Evolutionary conservation across 345 rosid genomes (phyloP).

Genomic region (Nasturtium officinale): DNA sequence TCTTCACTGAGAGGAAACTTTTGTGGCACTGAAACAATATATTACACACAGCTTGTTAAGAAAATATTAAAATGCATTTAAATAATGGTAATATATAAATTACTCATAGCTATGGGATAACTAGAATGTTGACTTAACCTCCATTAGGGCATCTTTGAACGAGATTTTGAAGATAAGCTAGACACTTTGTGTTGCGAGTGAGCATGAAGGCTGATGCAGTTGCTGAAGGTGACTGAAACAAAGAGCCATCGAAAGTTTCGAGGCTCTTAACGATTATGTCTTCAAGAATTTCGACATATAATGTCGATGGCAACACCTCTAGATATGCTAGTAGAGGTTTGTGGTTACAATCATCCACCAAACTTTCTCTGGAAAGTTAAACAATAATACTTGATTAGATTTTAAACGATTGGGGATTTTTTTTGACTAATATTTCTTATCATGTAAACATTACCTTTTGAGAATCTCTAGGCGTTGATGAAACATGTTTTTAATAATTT

Average conservation of each 20-base stretch:
- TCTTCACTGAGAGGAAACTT: slow-evolving; percentile 58
- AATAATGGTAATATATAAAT: neutral
- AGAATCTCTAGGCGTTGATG: slow-evolving; percentile 46
- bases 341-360: slow-evolving; percentile 33
- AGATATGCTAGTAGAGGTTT: slow-evolving; percentile 52
- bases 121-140: slow-evolving; percentile 40
- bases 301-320: slow-evolving; percentile 48
- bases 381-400: neutral
- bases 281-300: slow-evolving; percentile 33
- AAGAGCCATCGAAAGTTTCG: slow-evolving; percentile 51
- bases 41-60: slow-evolving; percentile 1
- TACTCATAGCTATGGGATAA: neutral
- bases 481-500: slow-evolving; percentile 33
- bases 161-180: slow-evolving; percentile 53
- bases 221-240: slow-evolving; percentile 71
- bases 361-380: slow-evolving; percentile 49
- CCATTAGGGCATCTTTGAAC: slow-evolving; percentile 47
- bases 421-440: neutral
- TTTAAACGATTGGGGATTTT: too few relatives aligned
- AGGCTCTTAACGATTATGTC: slow-evolving; percentile 12
- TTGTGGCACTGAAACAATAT: slow-evolving; percentile 50
- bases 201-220: slow-evolving; percentile 65
- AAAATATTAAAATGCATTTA: neutral
- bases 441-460: slow-evolving; percentile 40
- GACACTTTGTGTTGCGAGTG: slow-evolving; percentile 50